phyloP scores from a whole-genome alignment of 1,284 basidiomycete genomes.

The Ganoderma sinense region DNA sequence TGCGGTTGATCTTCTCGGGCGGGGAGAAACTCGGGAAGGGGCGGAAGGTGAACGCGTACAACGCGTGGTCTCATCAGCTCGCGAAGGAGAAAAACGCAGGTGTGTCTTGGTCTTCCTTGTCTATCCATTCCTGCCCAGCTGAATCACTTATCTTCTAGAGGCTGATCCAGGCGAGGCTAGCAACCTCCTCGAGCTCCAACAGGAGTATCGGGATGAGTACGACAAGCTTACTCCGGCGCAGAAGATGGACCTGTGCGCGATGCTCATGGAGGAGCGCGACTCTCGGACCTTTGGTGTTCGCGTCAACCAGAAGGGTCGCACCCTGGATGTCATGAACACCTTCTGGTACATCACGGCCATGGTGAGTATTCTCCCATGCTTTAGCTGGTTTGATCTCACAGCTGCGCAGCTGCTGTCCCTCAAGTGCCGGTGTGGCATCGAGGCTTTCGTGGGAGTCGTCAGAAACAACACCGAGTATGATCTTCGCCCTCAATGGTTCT shows the following conservation, averaged over 20 bases:
- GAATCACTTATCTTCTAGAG: neutral
- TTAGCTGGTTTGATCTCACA: neutral
- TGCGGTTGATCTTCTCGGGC: neutral
- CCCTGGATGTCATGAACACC: neutral
- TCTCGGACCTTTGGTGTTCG: neutral
- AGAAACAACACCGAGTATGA: neutral
- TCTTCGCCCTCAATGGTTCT: neutral
- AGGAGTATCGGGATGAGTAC: slow-evolving; percentile 10
- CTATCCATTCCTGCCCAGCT: too few relatives aligned
- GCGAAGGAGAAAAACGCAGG: slow-evolving; percentile 13
- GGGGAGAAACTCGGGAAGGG: neutral
- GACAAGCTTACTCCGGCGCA: slow-evolving; percentile 2
- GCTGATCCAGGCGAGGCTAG: neutral
- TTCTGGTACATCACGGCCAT: neutral
- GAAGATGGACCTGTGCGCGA: neutral
- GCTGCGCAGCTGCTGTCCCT: neutral
- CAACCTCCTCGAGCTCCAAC: slow-evolving; percentile 1
- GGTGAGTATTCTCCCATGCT: neutral
- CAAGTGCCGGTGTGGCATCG: neutral
- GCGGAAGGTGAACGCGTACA: slow-evolving; percentile 3
- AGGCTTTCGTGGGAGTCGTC: neutral
- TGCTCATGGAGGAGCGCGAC: slow-evolving; percentile 7
- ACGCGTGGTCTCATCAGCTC: slow-evolving; percentile 15
- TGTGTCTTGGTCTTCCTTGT: neutral
- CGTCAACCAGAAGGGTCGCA: neutral